A percentile compares a stretch with the other conserved stretches of the same genome.
Conservation (phyloP, 2,329 filamentous ascomycete genomes). For the Xylariales sp. region DNA sequence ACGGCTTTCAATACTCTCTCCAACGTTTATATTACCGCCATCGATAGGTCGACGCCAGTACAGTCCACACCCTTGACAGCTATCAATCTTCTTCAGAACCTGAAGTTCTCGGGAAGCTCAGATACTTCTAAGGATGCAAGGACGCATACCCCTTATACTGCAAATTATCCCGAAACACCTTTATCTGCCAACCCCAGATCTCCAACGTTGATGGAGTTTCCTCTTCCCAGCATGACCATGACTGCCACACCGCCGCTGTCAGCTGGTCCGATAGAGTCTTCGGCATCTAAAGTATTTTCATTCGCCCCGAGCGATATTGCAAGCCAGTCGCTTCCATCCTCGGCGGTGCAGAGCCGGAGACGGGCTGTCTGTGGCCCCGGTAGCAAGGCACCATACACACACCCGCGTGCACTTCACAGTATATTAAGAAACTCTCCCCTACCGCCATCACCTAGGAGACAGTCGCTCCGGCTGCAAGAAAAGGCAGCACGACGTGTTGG, state of each 20-base stretch:
- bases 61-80: constrained; percentile 44
- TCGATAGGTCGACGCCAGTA: constrained; percentile 52
- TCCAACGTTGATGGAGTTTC: constrained; percentile 39
- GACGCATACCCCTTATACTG: constrained; percentile 39
- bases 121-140: constrained; percentile 26
- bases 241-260: constrained; percentile 57
- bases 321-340: constrained; percentile 16
- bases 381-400: constrained; percentile 49
- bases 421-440: constrained; percentile 65
- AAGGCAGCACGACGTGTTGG: constrained; percentile 52
- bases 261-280: constrained; percentile 44
- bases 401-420: constrained; percentile 55
- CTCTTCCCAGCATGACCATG: constrained; percentile 49
- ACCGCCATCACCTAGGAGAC: constrained; percentile 47
- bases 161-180: constrained; percentile 49
- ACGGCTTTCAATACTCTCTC: constrained; percentile 64
- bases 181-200: constrained; percentile 47
- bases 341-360: constrained; percentile 33
- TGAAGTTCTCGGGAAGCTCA: constrained; percentile 32
- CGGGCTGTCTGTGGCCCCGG: constrained; percentile 22
- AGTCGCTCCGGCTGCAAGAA: constrained; percentile 50
- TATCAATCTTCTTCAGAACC: constrained; percentile 37
- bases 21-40: constrained; percentile 60
- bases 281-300: constrained; percentile 36
- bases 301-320: constrained; percentile 34